These are phyloP conservation scores for Rhododendron vialii DNA, from an alignment of 148 eudicot genomes.

Conservation along the genomic window DNA sequence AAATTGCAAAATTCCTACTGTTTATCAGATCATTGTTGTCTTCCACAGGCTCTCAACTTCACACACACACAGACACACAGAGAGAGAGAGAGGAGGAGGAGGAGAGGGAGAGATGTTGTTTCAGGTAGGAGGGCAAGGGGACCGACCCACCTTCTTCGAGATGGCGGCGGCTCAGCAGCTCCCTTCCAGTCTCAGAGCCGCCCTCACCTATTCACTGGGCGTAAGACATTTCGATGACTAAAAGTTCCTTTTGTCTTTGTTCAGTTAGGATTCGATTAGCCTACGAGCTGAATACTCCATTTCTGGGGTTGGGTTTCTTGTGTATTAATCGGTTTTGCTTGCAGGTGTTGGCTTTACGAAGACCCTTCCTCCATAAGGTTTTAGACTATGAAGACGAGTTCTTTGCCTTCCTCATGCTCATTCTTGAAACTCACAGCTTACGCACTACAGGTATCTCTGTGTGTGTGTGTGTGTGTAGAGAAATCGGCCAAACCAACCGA, in stretches of 20 bases:
- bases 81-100: slow-evolving; percentile 44
- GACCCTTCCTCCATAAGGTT: slow-evolving; percentile 82
- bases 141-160: slow-evolving; percentile 96
- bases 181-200: slow-evolving; percentile 86
- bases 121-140: slow-evolving; percentile 93
- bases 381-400: slow-evolving; percentile 95
- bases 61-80: neutral
- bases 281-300: neutral
- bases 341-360: slow-evolving; percentile 89
- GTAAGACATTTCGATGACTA: slow-evolving; percentile 29
- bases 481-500: neutral
- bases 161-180: slow-evolving; percentile 99
- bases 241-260: neutral
- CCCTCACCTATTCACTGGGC: slow-evolving; percentile 88
- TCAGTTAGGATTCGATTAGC: neutral
- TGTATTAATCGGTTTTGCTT: neutral
- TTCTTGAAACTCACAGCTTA: slow-evolving; percentile 87
- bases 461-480: neutral
- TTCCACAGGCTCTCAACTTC: neutral
- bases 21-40: neutral
- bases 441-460: slow-evolving; percentile 66
- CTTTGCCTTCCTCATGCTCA: slow-evolving; percentile 81
- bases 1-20: neutral
- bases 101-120: slow-evolving; percentile 63
- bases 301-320: neutral